Evolutionary conservation across 2,329 filamentous ascomycete species (phyloP).

Genomic region (Beauveria asiatica): DNA sequence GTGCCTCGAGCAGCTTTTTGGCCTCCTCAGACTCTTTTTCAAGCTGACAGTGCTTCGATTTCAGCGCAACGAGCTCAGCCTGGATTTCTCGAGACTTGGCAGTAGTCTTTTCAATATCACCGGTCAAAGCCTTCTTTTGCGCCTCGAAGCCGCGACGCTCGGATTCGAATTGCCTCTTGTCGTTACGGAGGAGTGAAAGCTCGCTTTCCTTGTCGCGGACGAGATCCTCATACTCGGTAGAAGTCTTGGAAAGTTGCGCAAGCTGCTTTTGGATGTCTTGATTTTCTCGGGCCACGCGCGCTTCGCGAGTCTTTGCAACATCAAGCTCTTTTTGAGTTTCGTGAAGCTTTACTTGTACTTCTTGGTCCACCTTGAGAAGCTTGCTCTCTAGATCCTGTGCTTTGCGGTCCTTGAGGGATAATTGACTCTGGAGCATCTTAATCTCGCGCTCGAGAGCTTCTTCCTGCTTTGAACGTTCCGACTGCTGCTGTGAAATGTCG

Average conservation of each 20-base stretch:
- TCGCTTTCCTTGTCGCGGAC: conserved; percentile 93
- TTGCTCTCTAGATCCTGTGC: conserved; percentile 78
- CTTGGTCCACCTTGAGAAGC: conserved; percentile 76
- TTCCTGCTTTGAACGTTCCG: conserved; percentile 68
- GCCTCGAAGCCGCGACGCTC: conserved; percentile 72
- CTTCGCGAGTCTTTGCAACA: conserved; percentile 62
- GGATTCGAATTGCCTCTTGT: conserved; percentile 73
- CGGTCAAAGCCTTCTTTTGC: conserved; percentile 61
- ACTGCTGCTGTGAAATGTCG: conserved; percentile 61
- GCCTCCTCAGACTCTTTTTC: conserved; percentile 85
- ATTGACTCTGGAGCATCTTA: conserved; percentile 83
- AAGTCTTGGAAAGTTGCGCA: conserved; percentile 78
- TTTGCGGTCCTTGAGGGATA: conserved; percentile 83
- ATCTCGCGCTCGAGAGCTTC: conserved; percentile 72
- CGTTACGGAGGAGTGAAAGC: conserved; percentile 71
- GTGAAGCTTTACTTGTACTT: conserved; percentile 77
- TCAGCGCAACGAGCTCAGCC: conserved; percentile 80
- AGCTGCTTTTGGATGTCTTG: conserved; percentile 76
- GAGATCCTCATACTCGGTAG: conserved; percentile 90
- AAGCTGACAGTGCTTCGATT: conserved; percentile 72
- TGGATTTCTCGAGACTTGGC: conserved; percentile 73
- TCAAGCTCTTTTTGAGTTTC: conserved; percentile 73
- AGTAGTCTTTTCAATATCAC: conserved; percentile 73
- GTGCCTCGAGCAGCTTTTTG: conserved; percentile 75
- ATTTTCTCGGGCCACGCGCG: conserved; percentile 72